Base-by-base conservation (phyloP, 768 basidiomycete species). In the Clathrus columnatus region DNA sequence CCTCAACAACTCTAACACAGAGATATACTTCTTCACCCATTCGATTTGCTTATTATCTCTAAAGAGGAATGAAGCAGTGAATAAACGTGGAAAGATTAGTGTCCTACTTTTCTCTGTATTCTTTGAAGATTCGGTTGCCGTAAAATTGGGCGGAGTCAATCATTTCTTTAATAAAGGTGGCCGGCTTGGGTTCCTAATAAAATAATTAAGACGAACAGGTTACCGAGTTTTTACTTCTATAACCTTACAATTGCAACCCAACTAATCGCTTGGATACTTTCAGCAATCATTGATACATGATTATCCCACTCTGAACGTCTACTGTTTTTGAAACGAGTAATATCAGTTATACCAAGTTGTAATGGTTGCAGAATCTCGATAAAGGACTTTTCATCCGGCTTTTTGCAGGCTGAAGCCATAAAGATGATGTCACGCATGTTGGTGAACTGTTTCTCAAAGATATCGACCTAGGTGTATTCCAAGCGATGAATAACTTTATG, bases 111-210 rank as follows among this genome's bases (percentile, higher is more conserved):
- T 91, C 89, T 68, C 91, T 98, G 76, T 79, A 91, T 60, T 94
- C 91, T 69, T 92, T 91, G 69, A 92, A 84, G 46, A 98, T 79
- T 57, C 84, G 82, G 69, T 96, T 91, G 1, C 84, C 84, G 67
- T 91, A 98, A 72, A 91, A 99, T 64, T 81, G 77, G 10, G 85
- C 80, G 3, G 88, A 81, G 23, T 97, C 92, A 69, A 88, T 94
- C 68, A 87, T 79, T 48, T 93, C 90, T 17, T 69, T 73, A n/a
- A 97, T 74, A 60, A 78, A 85, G 23, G 86, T 80, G 4, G 77
- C 89, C 0, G 95, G 95, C 65, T 88, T 91, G 6, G 82, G 78
- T 72, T 90, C 75, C 75, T 79, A 58, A 20, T n/a, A 32, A n/a
- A 43, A 41, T 23, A 29, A 23, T 52, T 18, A 45, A 6, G 18